Base-by-base conservation (phyloP, 2,329 filamentous ascomycete genomes). In the Penicillium sp. region DNA sequence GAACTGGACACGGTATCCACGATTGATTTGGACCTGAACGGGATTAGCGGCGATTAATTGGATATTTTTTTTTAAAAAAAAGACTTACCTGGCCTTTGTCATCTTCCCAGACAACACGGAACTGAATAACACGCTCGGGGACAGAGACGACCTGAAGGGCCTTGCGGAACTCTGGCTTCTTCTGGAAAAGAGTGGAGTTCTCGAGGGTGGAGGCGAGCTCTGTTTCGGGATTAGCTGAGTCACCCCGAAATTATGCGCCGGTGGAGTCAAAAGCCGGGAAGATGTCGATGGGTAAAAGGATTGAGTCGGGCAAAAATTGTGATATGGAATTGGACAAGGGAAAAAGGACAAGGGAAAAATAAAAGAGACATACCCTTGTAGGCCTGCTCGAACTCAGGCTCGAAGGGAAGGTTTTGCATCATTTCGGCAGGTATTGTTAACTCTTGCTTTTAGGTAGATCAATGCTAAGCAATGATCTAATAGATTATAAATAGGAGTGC, bases 311-410 rank as follows among this genome's bases (percentile, higher is more conserved):
- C 7, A 7, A 29, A 26, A 46, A 22, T 32, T 11, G 32, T 44
- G 42, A 50, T 56, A 11, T 34, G 24, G 35, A 11, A 26, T n/a
- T 32, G 37, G 37, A 55, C 5, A 46, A 35, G 6, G 11, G 51
- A 31, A 26, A 10, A n/a, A n/a, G n/a, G n/a, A n/a, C n/a, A n/a
- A n/a, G n/a, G n/a, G n/a, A n/a, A 37, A 8, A 47, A 29, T 53
- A 45, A 4, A 9, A 32, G 14, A 44, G 53, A 74, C 82, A 72
- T 80, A 95, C 91, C 91, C 77, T 92, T 90, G 86, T 96, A 96
- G 72, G 93, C 93, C 85, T 97, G 93, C 86, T 97, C 87, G 82
- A 97, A 97, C 82, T 99, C 93, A 72, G 94, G 93, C 85, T 97
- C 93, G 63, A 81, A 80, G 50, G 90, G 86, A 71, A 94, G 83